Evolutionary conservation across 208 protist genomes (phyloP).

Genomic region (Entamoeba dispar): DNA sequence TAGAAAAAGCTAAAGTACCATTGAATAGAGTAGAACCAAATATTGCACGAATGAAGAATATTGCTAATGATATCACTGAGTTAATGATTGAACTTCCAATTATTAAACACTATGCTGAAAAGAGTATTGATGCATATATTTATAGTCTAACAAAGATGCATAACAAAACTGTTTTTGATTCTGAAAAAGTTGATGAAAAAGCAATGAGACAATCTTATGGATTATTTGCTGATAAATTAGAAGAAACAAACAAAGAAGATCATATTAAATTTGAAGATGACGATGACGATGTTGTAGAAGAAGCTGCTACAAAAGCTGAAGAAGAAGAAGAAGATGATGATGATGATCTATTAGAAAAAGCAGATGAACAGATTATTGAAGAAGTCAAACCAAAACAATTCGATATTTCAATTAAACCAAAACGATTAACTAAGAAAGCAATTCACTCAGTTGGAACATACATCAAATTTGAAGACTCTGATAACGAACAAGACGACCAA

Average conservation of each 20-base stretch:
- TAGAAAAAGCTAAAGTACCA: background rate
- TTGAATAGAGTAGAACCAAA: background rate
- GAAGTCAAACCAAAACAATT: background rate
- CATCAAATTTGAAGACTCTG: background rate
- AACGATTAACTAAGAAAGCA: background rate
- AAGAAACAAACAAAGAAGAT: no score
- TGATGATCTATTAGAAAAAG: background rate
- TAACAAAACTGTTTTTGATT: conserved; percentile 1
- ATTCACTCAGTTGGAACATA: background rate
- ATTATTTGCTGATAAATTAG: background rate
- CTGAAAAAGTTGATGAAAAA: background rate
- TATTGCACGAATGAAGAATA: background rate
- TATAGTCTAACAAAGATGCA: background rate
- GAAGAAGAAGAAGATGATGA: background rate
- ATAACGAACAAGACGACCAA: background rate
- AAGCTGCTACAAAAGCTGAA: background rate
- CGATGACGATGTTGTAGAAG: background rate
- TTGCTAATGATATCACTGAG: background rate
- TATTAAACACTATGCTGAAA: background rate
- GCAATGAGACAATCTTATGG: background rate
- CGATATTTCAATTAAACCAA: background rate
- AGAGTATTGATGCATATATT: background rate
- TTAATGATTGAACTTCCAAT: background rate
- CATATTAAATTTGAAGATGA: background rate
- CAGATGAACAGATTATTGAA: background rate